Percentiles rank a stretch among this genome's conserved stretches.
phyloP scores from a whole-genome alignment of 352 stramenopile genomes.

The Phytophthora cactorum region DNA sequence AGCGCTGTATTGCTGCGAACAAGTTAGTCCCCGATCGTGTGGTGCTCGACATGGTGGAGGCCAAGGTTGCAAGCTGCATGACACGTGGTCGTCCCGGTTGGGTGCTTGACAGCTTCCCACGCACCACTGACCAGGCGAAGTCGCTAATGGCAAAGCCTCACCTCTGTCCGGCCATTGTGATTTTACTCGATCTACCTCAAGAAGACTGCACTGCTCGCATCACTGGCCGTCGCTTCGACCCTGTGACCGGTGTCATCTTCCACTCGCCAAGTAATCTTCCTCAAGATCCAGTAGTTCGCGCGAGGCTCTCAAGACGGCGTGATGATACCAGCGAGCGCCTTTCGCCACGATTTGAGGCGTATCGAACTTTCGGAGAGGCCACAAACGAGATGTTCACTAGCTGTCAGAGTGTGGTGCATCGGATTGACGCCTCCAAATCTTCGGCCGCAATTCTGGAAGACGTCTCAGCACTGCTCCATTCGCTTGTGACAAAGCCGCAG shows the following conservation, averaged over 20 bases:
- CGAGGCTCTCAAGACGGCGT: constrained; percentile 61
- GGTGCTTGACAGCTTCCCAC: constrained; percentile 80
- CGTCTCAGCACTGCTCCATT: constrained; percentile 48
- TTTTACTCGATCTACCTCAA: constrained; percentile 64
- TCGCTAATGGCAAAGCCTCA: constrained; percentile 47
- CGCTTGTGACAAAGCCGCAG: constrained; percentile 26
- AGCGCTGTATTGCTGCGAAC: constrained; percentile 73
- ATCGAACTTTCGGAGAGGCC: constrained; percentile 57
- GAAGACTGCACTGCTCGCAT: constrained; percentile 58
- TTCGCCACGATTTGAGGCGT: constrained; percentile 68
- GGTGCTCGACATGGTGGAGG: constrained; percentile 79
- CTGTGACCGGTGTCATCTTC: constrained; percentile 66
- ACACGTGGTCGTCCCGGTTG: constrained; percentile 45
- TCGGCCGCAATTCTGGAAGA: constrained; percentile 47
- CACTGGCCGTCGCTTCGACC: constrained; percentile 63
- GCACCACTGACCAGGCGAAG: constrained; percentile 63
- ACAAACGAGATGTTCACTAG: constrained; percentile 55
- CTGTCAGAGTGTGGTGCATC: constrained; percentile 38
- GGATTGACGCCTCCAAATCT: constrained; percentile 47
- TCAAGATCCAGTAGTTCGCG: constrained; percentile 43
- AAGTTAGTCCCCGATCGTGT: constrained; percentile 74
- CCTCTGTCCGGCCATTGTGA: constrained; percentile 57
- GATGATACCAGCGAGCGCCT: constrained; percentile 69
- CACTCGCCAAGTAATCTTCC: constrained; percentile 54
- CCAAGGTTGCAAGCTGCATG: constrained; percentile 52